Evolutionary conservation across 352 stramenopile genomes (phyloP).

Genomic region (Globisporangium nagaii): DNA sequence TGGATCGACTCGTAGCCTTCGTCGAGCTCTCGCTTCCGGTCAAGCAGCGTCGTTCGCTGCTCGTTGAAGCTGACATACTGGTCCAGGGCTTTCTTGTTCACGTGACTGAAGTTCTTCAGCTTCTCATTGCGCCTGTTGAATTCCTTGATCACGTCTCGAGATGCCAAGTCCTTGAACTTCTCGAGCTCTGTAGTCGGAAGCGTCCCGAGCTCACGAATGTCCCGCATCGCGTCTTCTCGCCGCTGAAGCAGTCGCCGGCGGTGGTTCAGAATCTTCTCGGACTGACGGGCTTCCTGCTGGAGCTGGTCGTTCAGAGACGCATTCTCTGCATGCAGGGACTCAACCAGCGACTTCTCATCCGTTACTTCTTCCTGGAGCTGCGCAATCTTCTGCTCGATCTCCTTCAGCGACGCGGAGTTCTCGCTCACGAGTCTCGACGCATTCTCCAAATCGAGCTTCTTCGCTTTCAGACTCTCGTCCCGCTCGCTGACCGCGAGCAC

Average conservation of each 20-base stretch:
- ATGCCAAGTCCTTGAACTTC: conserved; percentile 85
- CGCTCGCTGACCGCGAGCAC: conserved; percentile 53
- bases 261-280: conserved; percentile 85
- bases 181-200: conserved; percentile 92
- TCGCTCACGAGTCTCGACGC: conserved; percentile 65
- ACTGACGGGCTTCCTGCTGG: conserved; percentile 61
- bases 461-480: conserved; percentile 77
- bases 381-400: conserved; percentile 54
- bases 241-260: conserved; percentile 79
- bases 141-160: conserved; percentile 90
- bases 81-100: conserved; percentile 99
- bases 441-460: conserved; percentile 87
- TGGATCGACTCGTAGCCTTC: conserved; percentile 88
- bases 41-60: conserved; percentile 84
- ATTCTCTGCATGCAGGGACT: conserved; percentile 57
- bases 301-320: conserved; percentile 76
- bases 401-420: conserved; percentile 53
- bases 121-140: conserved; percentile 95
- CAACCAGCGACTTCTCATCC: conserved; percentile 35
- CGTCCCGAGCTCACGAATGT: conserved; percentile 97
- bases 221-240: conserved; percentile 92
- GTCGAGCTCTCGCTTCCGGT: conserved; percentile 96
- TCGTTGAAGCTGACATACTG: conserved; percentile 99
- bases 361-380: conserved; percentile 45
- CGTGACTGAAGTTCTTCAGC: conserved; percentile 97